Evolutionary conservation across 495 filamentous ascomycete species (phyloP), one percentile per base, ranked within the genome.

Genomic region (Penicillium coprophilum): DNA sequence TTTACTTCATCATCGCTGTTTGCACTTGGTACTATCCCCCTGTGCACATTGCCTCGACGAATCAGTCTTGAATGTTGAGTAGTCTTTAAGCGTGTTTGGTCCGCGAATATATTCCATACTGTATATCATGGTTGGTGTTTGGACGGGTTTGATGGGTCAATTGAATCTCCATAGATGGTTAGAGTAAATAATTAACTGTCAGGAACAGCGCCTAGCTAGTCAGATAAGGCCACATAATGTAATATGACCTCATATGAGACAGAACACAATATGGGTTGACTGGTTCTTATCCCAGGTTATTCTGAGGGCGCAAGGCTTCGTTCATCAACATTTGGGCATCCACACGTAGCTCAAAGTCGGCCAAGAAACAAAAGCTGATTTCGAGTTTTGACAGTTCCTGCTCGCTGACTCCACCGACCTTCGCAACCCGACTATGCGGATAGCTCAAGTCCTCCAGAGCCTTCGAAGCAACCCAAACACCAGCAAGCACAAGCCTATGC

Each of bases 401-500:
- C 64, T 87, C 87, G 61, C 81, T 88, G 28, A 97, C 91, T 2
- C 94, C 94, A 13, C 95, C 95, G 10, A 97, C 94, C 62, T 85
- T 88, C 27, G 95, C 85, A 57, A 97, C 86, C 40, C 90, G 86
- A 48, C 77, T 77, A 74, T 96, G 93, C 6, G 87, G 81, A 69
- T 93, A 96, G 60, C 85, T 88, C 31, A 91, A 78, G 68, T 98
- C 94, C 64, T 98, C 94, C 3, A 95, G 67, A 1, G 92, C 90
- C 73, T 97, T 98, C 81, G 91, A 92, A 4, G 94, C 91, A 10
- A 96, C 88, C 45, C 90, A 77, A 27, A 97, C 74, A 4, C 87
- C 89, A 0, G 90, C 93, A 9, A 98, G 82, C 17, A 96, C 76
- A 23, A 98, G 76, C 20, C 94, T 87, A 68, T 98, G 94, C 52